These are phyloP conservation scores for Teratosphaeria zuluensis DNA, from an alignment of 2,329 filamentous ascomycete genomes.

Conservation along the genomic window DNA sequence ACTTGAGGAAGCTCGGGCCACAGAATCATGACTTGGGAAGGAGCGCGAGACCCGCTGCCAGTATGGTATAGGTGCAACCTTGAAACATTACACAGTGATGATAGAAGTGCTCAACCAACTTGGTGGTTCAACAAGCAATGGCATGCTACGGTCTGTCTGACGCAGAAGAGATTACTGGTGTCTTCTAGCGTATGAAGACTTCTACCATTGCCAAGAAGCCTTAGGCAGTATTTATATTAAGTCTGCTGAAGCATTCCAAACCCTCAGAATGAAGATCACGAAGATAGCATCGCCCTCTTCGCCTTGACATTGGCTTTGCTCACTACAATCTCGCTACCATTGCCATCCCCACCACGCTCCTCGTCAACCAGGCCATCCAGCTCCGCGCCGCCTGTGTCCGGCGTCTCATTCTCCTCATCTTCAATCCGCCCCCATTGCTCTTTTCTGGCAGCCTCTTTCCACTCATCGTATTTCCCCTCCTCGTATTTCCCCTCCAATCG, in stretches of 20 bases:
- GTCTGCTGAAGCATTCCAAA: not conserved
- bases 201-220: not conserved
- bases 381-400: not conserved
- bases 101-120: too few relatives aligned
- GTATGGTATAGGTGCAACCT: too few relatives aligned
- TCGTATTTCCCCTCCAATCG: constrained; percentile 48
- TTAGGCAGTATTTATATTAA: not conserved
- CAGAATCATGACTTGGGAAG: not conserved
- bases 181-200: too few relatives aligned
- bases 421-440: constrained; percentile 45
- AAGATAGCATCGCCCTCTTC: not conserved
- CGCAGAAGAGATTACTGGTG: too few relatives aligned
- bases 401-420: constrained; percentile 3
- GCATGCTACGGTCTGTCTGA: too few relatives aligned
- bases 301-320: not conserved
- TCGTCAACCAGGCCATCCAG: not conserved
- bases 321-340: not conserved
- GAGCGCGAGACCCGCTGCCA: not conserved
- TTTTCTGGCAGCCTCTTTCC: constrained; percentile 46
- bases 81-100: too few relatives aligned
- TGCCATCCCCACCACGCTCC: not conserved
- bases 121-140: too few relatives aligned
- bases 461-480: constrained; percentile 47
- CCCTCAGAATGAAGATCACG: not conserved
- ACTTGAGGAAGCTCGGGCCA: not conserved